Evolutionary conservation across 2,329 filamentous ascomycete genomes (phyloP).

Genomic region (Curvularia eragrostidis): DNA sequence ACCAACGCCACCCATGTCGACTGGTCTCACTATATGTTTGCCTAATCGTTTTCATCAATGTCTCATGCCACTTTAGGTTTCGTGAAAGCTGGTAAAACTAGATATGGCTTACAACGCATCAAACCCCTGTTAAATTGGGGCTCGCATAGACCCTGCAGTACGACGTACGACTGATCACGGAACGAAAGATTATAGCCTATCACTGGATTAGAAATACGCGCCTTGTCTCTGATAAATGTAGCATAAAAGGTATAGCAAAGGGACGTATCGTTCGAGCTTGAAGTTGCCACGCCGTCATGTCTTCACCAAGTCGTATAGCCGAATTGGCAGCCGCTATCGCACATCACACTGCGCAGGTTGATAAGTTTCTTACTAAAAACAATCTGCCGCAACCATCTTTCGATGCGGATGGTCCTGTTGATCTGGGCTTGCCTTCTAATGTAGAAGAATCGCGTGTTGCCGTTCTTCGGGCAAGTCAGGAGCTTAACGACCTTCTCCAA

Average conservation of each 20-base stretch:
- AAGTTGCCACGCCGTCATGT: not conserved
- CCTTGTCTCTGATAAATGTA: not conserved
- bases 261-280: not conserved
- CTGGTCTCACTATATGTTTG: not conserved
- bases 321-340: conserved; percentile 10
- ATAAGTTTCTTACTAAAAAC: conserved; percentile 10
- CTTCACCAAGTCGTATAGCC: conserved; percentile 12
- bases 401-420: conserved; percentile 6
- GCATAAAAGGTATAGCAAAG: not conserved
- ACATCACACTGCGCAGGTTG: conserved; percentile 13
- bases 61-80: not conserved
- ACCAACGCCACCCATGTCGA: not conserved
- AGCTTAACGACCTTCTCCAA: conserved; percentile 17
- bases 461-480: conserved; percentile 16
- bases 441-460: conserved; percentile 13
- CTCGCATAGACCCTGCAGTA: not conserved
- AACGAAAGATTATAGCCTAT: not conserved
- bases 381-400: conserved; percentile 16
- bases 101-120: not conserved
- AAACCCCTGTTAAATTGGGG: not conserved
- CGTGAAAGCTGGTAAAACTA: not conserved
- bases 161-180: not conserved
- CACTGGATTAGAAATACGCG: not conserved
- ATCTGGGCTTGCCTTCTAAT: conserved; percentile 8
- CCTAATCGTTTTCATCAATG: not conserved